Base-by-base conservation (phyloP, 163 green algal genomes). In the Coccomyxa subellipsoidea region DNA sequence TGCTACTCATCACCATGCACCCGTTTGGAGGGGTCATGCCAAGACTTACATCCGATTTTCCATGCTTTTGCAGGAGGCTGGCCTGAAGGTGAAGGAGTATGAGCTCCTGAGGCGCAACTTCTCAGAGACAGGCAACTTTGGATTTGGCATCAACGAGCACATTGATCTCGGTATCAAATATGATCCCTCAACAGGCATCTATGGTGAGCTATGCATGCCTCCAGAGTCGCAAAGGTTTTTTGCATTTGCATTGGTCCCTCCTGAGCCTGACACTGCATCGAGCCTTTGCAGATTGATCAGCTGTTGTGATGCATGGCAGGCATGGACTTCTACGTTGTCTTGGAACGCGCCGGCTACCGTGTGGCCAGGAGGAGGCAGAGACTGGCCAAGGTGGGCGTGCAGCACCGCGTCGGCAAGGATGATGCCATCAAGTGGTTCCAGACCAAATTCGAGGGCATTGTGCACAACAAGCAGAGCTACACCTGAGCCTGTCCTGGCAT, bases 91-190 rank as follows among this genome's bases (percentile, higher is more conserved):
- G 80, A 98, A 98, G 92, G 96, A 99, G 90, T 99, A 98, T 83
- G 96, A 99, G 93, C 94, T 99, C 15, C 84, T 98, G 39, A 91
- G 95, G 82, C 93, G 90, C 81, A 99, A 99, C 91, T 99, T 99
- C 92, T 96, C 90, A 32, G 93, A 96, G 73, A 95, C 90, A 34
- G 96, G 96, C 88, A 98, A 98, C 93, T 98, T 98, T 91, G 94
- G 94, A 75, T 98, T 98, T 86, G 95, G 95, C 86, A 98, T 98
- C 90, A 93, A 89, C 66, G 97, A 99, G 93, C 97, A 99, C 93
- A 99, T 99, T 86, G 97, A 99, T 85, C 91, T 99, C 87, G 97
- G 97, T 83, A 98, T 99, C 92, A 99, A 99, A 92, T 99, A 99
- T 87, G 97, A 99, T 87, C 97, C 97, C 66, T 98, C 95, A 84